These are phyloP conservation scores for Ophiostoma populinum DNA, from an alignment of 2,329 filamentous ascomycete species.

Conservation along the genomic window DNA sequence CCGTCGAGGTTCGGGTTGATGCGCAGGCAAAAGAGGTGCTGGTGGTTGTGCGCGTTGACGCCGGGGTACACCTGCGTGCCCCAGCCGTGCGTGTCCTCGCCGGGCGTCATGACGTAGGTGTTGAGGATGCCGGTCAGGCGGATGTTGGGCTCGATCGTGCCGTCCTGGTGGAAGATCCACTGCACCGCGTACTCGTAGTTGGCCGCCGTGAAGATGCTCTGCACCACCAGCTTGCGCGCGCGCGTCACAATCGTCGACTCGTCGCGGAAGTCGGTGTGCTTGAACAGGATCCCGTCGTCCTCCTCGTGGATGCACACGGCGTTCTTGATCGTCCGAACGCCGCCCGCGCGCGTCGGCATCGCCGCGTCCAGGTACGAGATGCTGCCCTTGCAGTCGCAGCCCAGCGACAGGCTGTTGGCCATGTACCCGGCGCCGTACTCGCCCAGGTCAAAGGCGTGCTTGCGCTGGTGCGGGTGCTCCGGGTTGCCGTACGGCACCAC, in stretches of 20 bases:
- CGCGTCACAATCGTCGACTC: constrained; percentile 74
- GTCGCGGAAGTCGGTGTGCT: constrained; percentile 85
- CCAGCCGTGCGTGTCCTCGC: constrained; percentile 72
- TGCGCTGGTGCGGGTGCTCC: constrained; percentile 62
- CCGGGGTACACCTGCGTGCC: constrained; percentile 82
- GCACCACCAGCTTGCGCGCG: constrained; percentile 69
- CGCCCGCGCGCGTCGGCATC: constrained; percentile 63
- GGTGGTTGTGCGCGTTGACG: constrained; percentile 90
- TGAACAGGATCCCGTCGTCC: constrained; percentile 80
- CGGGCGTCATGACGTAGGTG: constrained; percentile 67
- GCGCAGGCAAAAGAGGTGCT: constrained; percentile 84
- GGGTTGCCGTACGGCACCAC: constrained; percentile 79
- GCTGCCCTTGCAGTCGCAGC: constrained; percentile 74
- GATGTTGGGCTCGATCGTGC: constrained; percentile 80
- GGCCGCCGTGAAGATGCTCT: constrained; percentile 84
- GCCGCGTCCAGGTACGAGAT: constrained; percentile 85
- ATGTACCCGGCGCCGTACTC: constrained; percentile 64
- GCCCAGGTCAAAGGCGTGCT: constrained; percentile 66
- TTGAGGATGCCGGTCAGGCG: constrained; percentile 86
- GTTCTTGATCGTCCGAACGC: constrained; percentile 67
- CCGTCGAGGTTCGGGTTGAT: constrained; percentile 80
- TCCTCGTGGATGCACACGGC: constrained; percentile 93
- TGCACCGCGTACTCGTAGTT: constrained; percentile 70
- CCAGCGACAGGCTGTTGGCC: constrained; percentile 60
- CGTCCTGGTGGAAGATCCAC: constrained; percentile 44